Evolutionary conservation across 2,329 filamentous ascomycete genomes (phyloP).

Genomic region (Xylariales sp.): DNA sequence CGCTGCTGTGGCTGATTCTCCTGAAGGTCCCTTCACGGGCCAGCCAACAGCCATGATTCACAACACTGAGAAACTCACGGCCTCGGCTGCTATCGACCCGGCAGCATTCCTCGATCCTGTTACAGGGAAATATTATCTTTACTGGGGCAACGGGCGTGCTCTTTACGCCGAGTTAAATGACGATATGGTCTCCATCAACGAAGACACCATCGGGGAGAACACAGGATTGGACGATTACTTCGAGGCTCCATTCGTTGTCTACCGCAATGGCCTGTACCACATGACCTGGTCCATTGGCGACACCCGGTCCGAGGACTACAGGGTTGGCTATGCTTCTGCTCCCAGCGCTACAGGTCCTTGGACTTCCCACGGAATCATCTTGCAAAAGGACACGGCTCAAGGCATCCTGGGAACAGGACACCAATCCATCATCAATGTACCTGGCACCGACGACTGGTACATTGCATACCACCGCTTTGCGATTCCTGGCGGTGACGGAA

Average conservation of each 20-base stretch:
- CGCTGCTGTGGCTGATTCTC: constrained; percentile 51
- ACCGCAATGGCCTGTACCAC: constrained; percentile 41
- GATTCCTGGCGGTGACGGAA: constrained; percentile 41
- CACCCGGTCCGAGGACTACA: constrained; percentile 40
- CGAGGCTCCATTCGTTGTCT: constrained; percentile 39
- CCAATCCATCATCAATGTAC: constrained; percentile 40
- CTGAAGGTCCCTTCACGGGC: constrained; percentile 56
- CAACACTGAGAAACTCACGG: constrained; percentile 39
- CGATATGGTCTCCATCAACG: constrained; percentile 41
- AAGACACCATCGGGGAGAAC: constrained; percentile 27
- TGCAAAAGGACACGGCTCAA: constrained; percentile 34
- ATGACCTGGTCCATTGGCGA: constrained; percentile 45
- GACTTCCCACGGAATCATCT: constrained; percentile 38
- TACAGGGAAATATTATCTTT: constrained; percentile 54
- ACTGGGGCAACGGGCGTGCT: constrained; percentile 50
- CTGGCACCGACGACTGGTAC: constrained; percentile 44
- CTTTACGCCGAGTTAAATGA: constrained; percentile 38
- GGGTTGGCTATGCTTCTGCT: constrained; percentile 41
- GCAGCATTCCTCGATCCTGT: constrained; percentile 56
- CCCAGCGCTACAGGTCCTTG: constrained; percentile 34
- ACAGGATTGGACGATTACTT: constrained; percentile 36
- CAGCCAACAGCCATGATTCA: constrained; percentile 49
- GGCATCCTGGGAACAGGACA: constrained; percentile 43
- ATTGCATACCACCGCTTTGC: constrained; percentile 45
- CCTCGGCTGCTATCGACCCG: constrained; percentile 52